Evolutionary conservation across 140 eudicot species (phyloP).

Genomic region (Ambrosia hybrid): DNA sequence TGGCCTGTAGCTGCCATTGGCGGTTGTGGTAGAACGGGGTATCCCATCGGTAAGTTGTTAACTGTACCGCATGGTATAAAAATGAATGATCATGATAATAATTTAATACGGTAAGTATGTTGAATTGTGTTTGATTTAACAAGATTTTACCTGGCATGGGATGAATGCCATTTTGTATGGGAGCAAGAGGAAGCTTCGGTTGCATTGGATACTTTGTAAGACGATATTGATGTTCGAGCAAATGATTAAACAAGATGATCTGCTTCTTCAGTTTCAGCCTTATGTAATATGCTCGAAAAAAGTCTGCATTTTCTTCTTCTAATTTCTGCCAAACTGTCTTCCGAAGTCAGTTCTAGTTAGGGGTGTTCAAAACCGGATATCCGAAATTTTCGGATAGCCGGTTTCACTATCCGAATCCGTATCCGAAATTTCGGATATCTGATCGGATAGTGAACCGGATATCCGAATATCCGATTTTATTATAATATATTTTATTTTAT

Average conservation of each 20-base stretch:
- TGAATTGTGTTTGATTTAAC: neutral
- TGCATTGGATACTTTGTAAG: slow-evolving; percentile 78
- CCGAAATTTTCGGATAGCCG: too few relatives aligned
- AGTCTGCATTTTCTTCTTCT: slow-evolving; percentile 96
- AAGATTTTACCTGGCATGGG: slow-evolving; percentile 78
- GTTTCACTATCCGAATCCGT: too few relatives aligned
- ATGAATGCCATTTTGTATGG: slow-evolving; percentile 86
- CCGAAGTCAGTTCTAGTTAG: neutral
- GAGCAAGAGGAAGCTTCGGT: slow-evolving; percentile 78
- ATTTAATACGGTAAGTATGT: neutral
- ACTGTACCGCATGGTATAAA: slow-evolving; percentile 62
- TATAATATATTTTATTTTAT: too few relatives aligned
- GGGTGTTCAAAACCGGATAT: too few relatives aligned
- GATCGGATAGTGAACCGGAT: too few relatives aligned
- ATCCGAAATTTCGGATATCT: too few relatives aligned
- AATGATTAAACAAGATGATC: slow-evolving; percentile 78
- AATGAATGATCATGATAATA: slow-evolving; percentile 31
- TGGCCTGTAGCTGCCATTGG: slow-evolving; percentile 74
- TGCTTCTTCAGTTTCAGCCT: slow-evolving; percentile 94
- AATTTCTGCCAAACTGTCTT: slow-evolving; percentile 86
- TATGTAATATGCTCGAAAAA: slow-evolving; percentile 88
- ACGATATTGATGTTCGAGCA: slow-evolving; percentile 83
- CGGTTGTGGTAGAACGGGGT: slow-evolving; percentile 81
- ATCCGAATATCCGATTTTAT: too few relatives aligned
- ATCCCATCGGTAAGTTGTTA: slow-evolving; percentile 94